Base-by-base conservation (phyloP, 176 grass and related monocot species). In the Avena eriantha region DNA sequence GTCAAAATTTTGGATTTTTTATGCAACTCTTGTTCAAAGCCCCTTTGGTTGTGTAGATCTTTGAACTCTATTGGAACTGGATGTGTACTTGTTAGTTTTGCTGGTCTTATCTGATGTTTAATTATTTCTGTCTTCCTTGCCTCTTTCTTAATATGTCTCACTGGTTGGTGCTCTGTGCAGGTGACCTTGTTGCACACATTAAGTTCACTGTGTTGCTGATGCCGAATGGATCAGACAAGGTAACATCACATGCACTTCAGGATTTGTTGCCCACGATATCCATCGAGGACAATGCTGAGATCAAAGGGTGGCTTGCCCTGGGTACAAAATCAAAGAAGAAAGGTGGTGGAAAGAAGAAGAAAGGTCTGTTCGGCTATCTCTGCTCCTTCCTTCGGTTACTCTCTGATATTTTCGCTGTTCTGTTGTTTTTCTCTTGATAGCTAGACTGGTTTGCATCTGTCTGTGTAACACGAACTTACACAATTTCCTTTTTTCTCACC, bases 271-370 rank as follows among this genome's bases (percentile, higher is more conserved):
- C 97, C 18, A 58, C 89, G 2, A 91, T 90, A 63, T 88, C 92
- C 0, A 83, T 94, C 39, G 94, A 99, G 73, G 92, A 92, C 23
- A 82, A 95, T 81, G 73, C 85, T 47, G 97, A 99, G 61, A 97
- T 99, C 15, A 99, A 97, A 83, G 92, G 85, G 72, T 99, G 97
- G 97, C 90, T 99, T 78, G 90, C 97, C 67, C 83, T 99, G 90
- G 92, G 94, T 45, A 99, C 88, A 5, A 99, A 99, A 81, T 85
- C 97, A 82, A 99, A 99, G 94, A 99, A 99, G 69, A 99, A 97
- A 31, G 90, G 97, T 51, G 97, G 97, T 72, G 97, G 94, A 73
- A 99, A 99, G 83, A 99, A 96, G 83, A 99, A 99, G 73, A 99
- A 93, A 92, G 97, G 97, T 96, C 10, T 34, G 54, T 56, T 19